Base-by-base conservation (phyloP, 495 filamentous ascomycete genomes). In the Penicillium samsonianum region DNA sequence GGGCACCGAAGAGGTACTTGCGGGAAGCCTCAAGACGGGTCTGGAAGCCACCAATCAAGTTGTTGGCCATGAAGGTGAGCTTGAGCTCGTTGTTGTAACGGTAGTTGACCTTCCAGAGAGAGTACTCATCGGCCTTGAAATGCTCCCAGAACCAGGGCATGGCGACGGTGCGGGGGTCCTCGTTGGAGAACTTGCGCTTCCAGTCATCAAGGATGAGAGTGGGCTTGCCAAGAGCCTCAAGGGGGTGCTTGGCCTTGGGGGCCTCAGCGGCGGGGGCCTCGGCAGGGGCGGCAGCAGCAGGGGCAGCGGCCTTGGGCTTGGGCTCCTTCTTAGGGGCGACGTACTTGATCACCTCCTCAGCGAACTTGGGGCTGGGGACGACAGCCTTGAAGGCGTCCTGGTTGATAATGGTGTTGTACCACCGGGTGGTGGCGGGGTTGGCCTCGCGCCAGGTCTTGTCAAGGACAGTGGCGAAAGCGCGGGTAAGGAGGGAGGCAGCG, bases 121-220 rank as follows among this genome's bases (percentile, higher is more conserved):
- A 95, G 84, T 94, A 98, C 78, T 98, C 95, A 53, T 90, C 87
- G 68, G 92, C 82, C 58, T 92, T 92, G 77, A 83, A 84, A 70
- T 96, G 87, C 80, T 96, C 84, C 92, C 92, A 99, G 85, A 99
- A 98, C 90, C 92, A 99, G 70, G 93, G 92, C 63, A 98, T 76
- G 63, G 92, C 90, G 41, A 79, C 86, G 59, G 79, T 65, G 43
- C 89, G 90, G 55, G 90, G 92, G 45, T 98, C 93, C 62, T 88
- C 81, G 85, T 99, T 99, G 67, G 95, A 98, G 87, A 97, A 99
- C 74, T 89, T 86, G 67, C 92, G 91, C 87, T 99, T 99, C 90
- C 88, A 96, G 71, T 99, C 94, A 69, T 99, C 94, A 53, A 98
- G 83, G 60, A 84, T 78, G 67, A 98, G 78, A 48, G 85, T 87